A percentile compares a stretch with the other conserved stretches of the same genome.
These are phyloP conservation scores for Trichoderma guizhouense DNA, from an alignment of 2,329 filamentous ascomycete species.

Conservation along the genomic window DNA sequence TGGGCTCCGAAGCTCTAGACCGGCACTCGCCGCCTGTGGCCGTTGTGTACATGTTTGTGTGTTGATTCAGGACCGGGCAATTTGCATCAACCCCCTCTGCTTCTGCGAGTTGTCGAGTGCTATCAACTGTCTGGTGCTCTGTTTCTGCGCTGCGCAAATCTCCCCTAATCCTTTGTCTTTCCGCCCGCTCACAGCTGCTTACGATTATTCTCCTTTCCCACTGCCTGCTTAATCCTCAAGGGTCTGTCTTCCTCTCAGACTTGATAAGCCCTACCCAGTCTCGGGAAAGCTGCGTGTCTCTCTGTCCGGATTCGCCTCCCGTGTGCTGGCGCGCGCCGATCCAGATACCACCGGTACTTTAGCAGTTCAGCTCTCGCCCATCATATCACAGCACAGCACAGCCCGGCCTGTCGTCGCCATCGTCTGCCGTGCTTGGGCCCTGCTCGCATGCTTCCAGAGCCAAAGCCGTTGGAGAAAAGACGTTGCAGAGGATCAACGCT, in stretches of 20 bases:
- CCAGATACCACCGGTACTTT: not conserved
- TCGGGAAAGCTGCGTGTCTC: not conserved
- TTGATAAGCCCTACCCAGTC: not conserved
- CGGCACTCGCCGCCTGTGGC: not conserved
- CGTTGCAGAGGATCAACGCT: constrained; percentile 14
- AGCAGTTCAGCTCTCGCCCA: not conserved
- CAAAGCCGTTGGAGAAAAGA: not conserved
- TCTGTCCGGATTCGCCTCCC: not conserved
- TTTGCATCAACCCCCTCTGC: not conserved
- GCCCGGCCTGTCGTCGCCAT: not conserved
- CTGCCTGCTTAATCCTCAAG: not conserved
- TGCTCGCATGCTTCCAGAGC: constrained; percentile 8
- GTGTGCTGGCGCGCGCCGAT: not conserved
- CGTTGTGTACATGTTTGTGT: not conserved
- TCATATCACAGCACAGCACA: not conserved
- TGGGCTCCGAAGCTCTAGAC: not conserved
- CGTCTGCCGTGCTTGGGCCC: not conserved
- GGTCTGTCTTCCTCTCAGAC: not conserved
- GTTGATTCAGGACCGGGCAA: not conserved
- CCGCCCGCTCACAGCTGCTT: not conserved
- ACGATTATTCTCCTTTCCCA: not conserved
- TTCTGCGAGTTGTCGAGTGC: not conserved
- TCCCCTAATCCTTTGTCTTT: not conserved
- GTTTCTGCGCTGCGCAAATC: not conserved
- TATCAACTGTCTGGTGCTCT: not conserved